Evolutionary conservation across 495 filamentous ascomycete genomes (phyloP), one percentile per base, ranked within the genome.

Genomic region (Elasticomyces elasticus): DNA sequence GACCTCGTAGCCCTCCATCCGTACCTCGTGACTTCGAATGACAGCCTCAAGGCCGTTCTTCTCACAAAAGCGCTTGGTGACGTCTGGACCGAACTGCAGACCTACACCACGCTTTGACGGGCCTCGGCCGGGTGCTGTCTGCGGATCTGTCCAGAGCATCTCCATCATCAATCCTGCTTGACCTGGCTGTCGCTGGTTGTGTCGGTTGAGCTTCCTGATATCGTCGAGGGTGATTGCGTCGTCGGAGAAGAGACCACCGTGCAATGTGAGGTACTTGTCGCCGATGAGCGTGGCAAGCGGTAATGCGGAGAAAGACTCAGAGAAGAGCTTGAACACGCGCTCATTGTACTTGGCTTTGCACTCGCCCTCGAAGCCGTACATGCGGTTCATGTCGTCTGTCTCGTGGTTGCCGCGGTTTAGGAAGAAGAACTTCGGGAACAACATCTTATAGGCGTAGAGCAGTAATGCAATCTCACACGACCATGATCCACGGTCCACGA

Each of bases 61-160:
- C 56, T 99, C 89, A 65, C 92, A 99, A 77, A 99, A 99, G 41
- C 85, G 77, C 76, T 94, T 94, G 17, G 92, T 99, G 46, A 99
- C 80, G 68, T 99, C 92, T 0, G 92, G 92, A 1, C 92, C 92
- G 63, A 99, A 99, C 65, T 95, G 88, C 70, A 97, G 76, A 45
- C 92, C 92, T 23, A 99, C 90, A 52, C 92, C 92, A 65, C 92
- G 81, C 77, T 99, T 99, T 74, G 87, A 95, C 20, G 91, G 94
- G 9, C 89, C 87, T 49, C 92, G 80, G 24, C 92, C 92, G 43
- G 86, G 86, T 56, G 80, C 74, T 0, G 82, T 72, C 66, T 97
- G 92, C 12, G 92, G 92, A 65, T 99, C 92, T 0, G 92, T 97
- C 92, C 92, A 99, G 19, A 99, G 80, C 94, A 99, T 99, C 69